Percentiles rank a stretch among this genome's conserved stretches.
Conservation (phyloP, 2,329 filamentous ascomycete species). For the Diaporthe vexans region DNA sequence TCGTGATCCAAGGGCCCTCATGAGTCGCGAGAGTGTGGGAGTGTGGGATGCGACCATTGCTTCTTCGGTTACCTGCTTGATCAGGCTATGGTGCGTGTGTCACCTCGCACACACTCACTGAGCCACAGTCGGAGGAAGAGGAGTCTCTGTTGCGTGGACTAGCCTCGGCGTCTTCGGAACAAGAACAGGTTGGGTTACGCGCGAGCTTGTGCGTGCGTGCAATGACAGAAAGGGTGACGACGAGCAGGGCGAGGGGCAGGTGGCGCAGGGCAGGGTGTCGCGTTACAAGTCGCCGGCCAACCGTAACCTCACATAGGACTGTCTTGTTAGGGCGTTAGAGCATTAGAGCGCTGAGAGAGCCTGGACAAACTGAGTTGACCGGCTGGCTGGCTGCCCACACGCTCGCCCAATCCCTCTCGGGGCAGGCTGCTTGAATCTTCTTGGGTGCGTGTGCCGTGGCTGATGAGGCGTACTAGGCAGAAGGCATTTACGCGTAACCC, state of each 20-base stretch:
- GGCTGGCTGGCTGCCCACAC: not conserved
- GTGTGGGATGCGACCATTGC: constrained; percentile 15
- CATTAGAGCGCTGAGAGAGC: not conserved
- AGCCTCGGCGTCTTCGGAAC: constrained; percentile 22
- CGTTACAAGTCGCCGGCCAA: constrained; percentile 31
- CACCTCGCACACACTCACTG: not conserved
- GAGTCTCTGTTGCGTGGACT: constrained; percentile 3
- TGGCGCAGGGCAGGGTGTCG: not conserved
- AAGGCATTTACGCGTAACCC: constrained; percentile 20
- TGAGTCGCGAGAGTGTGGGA: constrained; percentile 15
- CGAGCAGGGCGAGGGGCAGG: constrained; percentile 17
- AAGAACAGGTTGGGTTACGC: not conserved
- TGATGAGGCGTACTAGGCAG: constrained; percentile 35
- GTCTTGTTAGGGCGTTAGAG: not conserved
- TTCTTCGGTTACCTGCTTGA: constrained; percentile 32
- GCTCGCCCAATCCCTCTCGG: not conserved
- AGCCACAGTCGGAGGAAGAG: constrained; percentile 8
- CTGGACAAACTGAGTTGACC: not conserved
- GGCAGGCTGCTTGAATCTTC: constrained; percentile 3
- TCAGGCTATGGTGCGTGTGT: constrained; percentile 16
- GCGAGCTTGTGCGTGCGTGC: constrained; percentile 33
- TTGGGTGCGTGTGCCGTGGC: constrained; percentile 1
- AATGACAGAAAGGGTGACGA: constrained; percentile 14
- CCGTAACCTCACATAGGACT: not conserved
- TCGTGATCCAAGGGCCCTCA: constrained; percentile 23